Base-by-base conservation (phyloP, 1,139 yeast species). In the Magnusiomyces magnusii region DNA sequence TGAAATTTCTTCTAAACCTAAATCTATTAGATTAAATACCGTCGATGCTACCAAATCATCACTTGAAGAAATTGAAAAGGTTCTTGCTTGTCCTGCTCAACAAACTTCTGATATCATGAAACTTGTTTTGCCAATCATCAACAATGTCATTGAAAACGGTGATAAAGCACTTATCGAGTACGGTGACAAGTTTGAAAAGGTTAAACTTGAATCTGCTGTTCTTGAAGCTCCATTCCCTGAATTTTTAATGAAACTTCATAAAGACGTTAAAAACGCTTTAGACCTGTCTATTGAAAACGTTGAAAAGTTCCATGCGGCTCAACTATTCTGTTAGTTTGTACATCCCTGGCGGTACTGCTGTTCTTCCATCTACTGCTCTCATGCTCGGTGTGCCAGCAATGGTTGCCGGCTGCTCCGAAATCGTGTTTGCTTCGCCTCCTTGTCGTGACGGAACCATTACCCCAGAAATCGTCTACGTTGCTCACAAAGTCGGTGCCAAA, bases 341-440 rank as follows among this genome's bases (percentile, higher is more conserved):
- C 71, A 90, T 93, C 60, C 99, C 99, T 56, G 99, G 99, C 66
- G 99, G 99, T 66, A 91, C 99, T 56, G 99, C 99, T 0, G 95
- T 95, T 36, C 80, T 93, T 64, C 99, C 99, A 47, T 92, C 98
- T 17, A 93, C 99, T 23, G 96, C 99, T 15, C 81, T 93, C 77
- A 93, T 93, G 97, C 81, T 93, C 68, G 98, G 99, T 68, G 97
- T 93, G 49, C 99, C 99, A 17, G 99, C 99, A 21, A 83, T 86
- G 73, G 99, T 93, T 61, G 99, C 99, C 28, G 97, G 97, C 2
- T 93, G 99, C 78, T 83, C 86, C 67, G 92, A 91, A 70, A 92
- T 93, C 65, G 77, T 92, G n/a, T 74, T 93, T 71, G 99, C 99
- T 0, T 87, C 98, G n/a, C 99, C 99, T 41, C 99, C 99, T 58